Evolutionary conservation across 441 rosid genomes (phyloP).

Genomic region (Gossypium davidsonii): DNA sequence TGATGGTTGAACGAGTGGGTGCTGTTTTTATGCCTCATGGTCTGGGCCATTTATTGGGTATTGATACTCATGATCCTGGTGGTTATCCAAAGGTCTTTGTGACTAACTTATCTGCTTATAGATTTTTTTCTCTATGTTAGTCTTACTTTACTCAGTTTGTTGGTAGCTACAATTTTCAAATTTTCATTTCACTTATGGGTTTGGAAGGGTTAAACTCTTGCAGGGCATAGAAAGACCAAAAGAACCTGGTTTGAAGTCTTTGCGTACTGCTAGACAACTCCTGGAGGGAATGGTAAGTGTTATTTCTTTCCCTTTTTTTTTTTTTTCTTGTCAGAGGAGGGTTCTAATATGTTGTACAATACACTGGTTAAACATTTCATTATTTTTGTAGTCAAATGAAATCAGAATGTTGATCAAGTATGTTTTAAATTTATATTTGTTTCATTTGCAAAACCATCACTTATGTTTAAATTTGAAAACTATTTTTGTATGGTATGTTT

Average conservation of each 20-base stretch:
- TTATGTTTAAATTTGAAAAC: neutral
- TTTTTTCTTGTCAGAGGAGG: neutral
- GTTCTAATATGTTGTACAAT: neutral
- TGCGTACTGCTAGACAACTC: slow-evolving; percentile 70
- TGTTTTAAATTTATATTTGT: neutral
- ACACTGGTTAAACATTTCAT: neutral
- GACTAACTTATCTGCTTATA: neutral
- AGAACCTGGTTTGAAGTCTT: slow-evolving; percentile 72
- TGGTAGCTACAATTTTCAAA: neutral
- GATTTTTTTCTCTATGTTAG: neutral
- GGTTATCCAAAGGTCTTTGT: slow-evolving; percentile 64
- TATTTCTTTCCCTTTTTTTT: neutral
- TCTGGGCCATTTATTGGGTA: slow-evolving; percentile 66
- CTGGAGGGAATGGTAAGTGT: slow-evolving; percentile 72
- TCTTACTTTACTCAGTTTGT: neutral
- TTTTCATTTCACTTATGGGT: slow-evolving; percentile 8
- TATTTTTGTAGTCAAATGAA: neutral
- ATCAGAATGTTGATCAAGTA: neutral
- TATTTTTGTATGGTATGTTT: neutral
- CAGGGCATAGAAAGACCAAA: slow-evolving; percentile 69
- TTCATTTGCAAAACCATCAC: neutral
- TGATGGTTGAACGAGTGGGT: slow-evolving; percentile 75
- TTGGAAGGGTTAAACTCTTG: slow-evolving; percentile 15
- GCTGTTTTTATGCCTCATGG: slow-evolving; percentile 81
- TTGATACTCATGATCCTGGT: slow-evolving; percentile 94